These are phyloP conservation scores for Tranzscheliella williamsii DNA, from an alignment of 1,284 basidiomycete species.

Conservation along the genomic window DNA sequence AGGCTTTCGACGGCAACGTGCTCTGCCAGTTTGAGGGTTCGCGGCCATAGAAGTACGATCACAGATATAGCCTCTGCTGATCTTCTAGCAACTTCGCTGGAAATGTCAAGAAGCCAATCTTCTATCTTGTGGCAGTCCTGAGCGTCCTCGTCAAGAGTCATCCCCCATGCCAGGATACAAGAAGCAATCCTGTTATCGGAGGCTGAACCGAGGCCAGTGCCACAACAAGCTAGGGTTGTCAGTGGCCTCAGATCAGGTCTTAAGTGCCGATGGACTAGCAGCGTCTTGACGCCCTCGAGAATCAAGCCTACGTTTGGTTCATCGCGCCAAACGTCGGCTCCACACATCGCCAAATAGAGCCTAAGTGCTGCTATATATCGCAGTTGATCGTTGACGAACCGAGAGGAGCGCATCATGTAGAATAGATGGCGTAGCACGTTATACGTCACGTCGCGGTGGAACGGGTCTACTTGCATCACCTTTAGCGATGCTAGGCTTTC, in stretches of 20 bases:
- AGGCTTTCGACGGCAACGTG: background rate
- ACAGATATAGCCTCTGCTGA: background rate
- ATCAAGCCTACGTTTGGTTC: slow-evolving; percentile 63
- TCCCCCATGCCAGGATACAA: too few relatives aligned
- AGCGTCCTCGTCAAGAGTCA: too few relatives aligned
- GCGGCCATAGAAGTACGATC: slow-evolving; percentile 1
- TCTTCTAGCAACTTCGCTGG: background rate
- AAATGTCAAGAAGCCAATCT: background rate
- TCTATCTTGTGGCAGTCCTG: too few relatives aligned
- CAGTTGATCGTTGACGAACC: slow-evolving; percentile 83
- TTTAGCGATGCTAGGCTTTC: slow-evolving; percentile 5
- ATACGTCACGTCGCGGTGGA: slow-evolving; percentile 18
- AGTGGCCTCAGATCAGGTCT: slow-evolving; percentile 72
- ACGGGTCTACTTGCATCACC: slow-evolving; percentile 6
- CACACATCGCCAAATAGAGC: slow-evolving; percentile 40
- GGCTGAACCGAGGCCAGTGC: too few relatives aligned
- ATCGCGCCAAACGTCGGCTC: slow-evolving; percentile 14
- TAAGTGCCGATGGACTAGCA: slow-evolving; percentile 74
- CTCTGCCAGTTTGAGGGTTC: background rate
- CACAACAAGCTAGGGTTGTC: slow-evolving; percentile 62
- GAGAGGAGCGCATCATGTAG: slow-evolving; percentile 69
- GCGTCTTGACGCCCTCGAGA: slow-evolving; percentile 70
- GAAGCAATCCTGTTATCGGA: too few relatives aligned
- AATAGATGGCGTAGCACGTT: slow-evolving; percentile 69
- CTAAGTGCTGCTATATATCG: slow-evolving; percentile 74